A percentile compares a stretch with the other conserved stretches of the same genome.
These are phyloP conservation scores for Pseudodiploospora longispora DNA, from an alignment of 2,329 filamentous ascomycete genomes.

Conservation along the genomic window DNA sequence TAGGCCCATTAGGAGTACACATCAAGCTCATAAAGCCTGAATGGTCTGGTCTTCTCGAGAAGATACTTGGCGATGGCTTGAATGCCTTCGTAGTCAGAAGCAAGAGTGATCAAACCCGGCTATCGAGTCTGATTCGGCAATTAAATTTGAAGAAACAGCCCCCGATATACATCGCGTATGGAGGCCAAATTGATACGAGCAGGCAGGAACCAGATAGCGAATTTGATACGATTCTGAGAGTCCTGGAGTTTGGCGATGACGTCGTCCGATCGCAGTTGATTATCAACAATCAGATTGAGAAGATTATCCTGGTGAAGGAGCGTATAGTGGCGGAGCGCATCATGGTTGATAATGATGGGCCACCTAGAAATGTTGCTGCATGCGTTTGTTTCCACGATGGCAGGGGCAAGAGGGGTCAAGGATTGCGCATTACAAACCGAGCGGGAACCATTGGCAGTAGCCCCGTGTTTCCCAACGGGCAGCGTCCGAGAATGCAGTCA, in stretches of 20 bases:
- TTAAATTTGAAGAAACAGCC: slow-evolving; percentile 42
- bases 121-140: slow-evolving; percentile 58
- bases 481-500: slow-evolving; percentile 67
- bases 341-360: slow-evolving; percentile 53
- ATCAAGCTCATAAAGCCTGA: slow-evolving; percentile 68
- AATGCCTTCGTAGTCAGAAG: slow-evolving; percentile 75
- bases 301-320: slow-evolving; percentile 67
- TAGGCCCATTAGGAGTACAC: slow-evolving; percentile 77
- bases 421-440: slow-evolving; percentile 46
- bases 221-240: slow-evolving; percentile 71
- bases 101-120: slow-evolving; percentile 63
- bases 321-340: slow-evolving; percentile 58
- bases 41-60: slow-evolving; percentile 80
- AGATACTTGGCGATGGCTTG: slow-evolving; percentile 59
- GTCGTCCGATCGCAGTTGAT: slow-evolving; percentile 74
- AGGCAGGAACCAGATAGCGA: slow-evolving; percentile 61
- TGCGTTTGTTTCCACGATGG: slow-evolving; percentile 63
- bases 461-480: slow-evolving; percentile 37
- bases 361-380: slow-evolving; percentile 61
- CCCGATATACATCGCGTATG: slow-evolving; percentile 31
- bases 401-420: slow-evolving; percentile 44
- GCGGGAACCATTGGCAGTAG: slow-evolving; percentile 34
- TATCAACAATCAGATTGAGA: slow-evolving; percentile 75
- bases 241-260: slow-evolving; percentile 74
- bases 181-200: slow-evolving; percentile 25